Evolutionary conservation across 495 filamentous ascomycete genomes (phyloP).

Genomic region (Neurospora cerealis): DNA sequence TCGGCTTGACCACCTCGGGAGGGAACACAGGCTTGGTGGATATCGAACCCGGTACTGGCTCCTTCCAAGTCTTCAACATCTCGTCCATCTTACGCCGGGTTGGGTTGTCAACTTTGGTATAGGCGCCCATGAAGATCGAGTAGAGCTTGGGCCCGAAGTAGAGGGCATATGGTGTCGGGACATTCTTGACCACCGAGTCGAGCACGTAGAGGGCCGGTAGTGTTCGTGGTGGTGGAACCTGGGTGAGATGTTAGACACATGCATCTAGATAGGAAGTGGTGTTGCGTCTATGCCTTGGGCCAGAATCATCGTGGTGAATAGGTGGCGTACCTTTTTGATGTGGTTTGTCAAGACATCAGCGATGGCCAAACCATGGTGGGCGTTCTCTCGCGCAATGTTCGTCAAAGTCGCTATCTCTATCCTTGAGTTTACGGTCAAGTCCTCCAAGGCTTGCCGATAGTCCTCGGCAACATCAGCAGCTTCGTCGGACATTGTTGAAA

Average conservation of each 20-base stretch:
- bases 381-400: slow-evolving; percentile 92
- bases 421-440: slow-evolving; percentile 78
- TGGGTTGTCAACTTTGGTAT: slow-evolving; percentile 68
- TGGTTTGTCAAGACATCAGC: slow-evolving; percentile 82
- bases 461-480: slow-evolving; percentile 91
- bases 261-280: not conserved
- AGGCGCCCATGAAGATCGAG: slow-evolving; percentile 91
- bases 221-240: slow-evolving; percentile 80
- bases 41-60: slow-evolving; percentile 84
- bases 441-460: slow-evolving; percentile 86
- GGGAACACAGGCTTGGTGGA: slow-evolving; percentile 84
- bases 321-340: slow-evolving; percentile 74
- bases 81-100: slow-evolving; percentile 89
- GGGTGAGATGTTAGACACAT: slow-evolving; percentile 13
- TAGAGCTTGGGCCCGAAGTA: slow-evolving; percentile 89
- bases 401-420: slow-evolving; percentile 93
- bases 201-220: slow-evolving; percentile 94
- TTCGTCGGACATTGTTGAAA: slow-evolving; percentile 53
- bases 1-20: slow-evolving; percentile 69
- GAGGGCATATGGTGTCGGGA: slow-evolving; percentile 91
- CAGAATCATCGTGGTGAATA: not conserved
- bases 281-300: not conserved
- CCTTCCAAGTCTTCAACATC: slow-evolving; percentile 97
- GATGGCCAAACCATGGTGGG: slow-evolving; percentile 85
- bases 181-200: slow-evolving; percentile 97